Conservation (phyloP, 345 rosid species). For the Punica granatum region DNA sequence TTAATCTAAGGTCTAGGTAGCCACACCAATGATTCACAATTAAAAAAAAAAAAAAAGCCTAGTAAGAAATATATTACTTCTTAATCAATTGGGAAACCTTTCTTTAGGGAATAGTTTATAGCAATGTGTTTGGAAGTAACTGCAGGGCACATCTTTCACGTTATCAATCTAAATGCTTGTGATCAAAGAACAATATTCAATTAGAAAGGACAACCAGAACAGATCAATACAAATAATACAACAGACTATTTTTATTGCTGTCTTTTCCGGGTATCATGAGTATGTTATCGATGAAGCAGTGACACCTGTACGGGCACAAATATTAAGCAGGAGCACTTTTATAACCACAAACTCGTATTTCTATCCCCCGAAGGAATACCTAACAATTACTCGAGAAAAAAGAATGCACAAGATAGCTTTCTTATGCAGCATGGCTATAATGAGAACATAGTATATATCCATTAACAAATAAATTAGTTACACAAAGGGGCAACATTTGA, state of each 20-base stretch:
- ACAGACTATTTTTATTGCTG: not conserved
- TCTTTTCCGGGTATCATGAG: not conserved
- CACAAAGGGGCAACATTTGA: no score
- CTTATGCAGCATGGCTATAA: no score
- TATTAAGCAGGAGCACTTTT: not conserved
- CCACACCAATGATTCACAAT: slow-evolving; percentile 3
- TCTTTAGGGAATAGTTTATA: slow-evolving; percentile 3
- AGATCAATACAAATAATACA: not conserved
- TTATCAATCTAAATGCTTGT: slow-evolving; percentile 8
- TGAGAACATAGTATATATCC: no score
- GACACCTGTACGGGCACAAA: not conserved
- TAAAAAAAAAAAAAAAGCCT: slow-evolving; percentile 5
- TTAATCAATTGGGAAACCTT: slow-evolving; percentile 2
- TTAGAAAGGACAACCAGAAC: slow-evolving; percentile 4
- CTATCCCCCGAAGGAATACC: not conserved
- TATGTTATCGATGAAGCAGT: not conserved
- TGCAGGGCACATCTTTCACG: slow-evolving; percentile 13
- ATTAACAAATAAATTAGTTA: no score
- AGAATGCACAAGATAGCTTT: no score
- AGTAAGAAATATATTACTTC: not conserved
- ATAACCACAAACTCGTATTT: not conserved
- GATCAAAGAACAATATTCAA: slow-evolving; percentile 6
- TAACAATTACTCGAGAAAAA: no score
- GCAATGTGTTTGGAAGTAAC: slow-evolving; percentile 6
- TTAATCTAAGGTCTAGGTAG: not conserved